phyloP scores from a whole-genome alignment of 208 protist genomes.

The Leptomonas pyrrhocoris region DNA sequence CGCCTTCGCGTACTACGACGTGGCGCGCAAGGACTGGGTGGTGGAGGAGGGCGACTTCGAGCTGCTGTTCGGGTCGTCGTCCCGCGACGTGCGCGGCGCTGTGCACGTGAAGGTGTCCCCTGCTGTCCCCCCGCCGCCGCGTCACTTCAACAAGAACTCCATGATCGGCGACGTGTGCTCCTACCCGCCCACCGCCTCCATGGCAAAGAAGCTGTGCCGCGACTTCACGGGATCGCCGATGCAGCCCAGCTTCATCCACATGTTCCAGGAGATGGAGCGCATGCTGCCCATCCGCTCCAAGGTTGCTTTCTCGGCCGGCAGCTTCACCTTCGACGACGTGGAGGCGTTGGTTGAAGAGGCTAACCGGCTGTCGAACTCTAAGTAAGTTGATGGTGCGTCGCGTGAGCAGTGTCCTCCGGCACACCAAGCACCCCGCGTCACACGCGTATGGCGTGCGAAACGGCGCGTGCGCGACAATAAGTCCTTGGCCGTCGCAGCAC shows the following conservation, averaged over 20 bases:
- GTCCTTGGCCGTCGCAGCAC: too few relatives aligned
- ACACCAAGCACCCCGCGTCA: too few relatives aligned
- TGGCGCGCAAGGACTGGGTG: constrained; percentile 13
- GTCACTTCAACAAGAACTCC: constrained; percentile 3
- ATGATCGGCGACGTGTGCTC: not conserved
- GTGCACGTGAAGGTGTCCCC: constrained; percentile 4
- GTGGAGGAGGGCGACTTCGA: constrained; percentile 12
- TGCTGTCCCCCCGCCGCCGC: not conserved
- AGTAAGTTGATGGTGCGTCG: too few relatives aligned
- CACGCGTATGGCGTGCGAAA: too few relatives aligned
- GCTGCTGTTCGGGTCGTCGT: constrained; percentile 11
- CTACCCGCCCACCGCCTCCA: not conserved
- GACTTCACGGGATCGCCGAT: not conserved
- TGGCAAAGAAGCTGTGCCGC: constrained; percentile 11
- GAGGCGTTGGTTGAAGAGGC: too few relatives aligned
- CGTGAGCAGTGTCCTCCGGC: too few relatives aligned
- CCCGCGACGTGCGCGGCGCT: constrained; percentile 6
- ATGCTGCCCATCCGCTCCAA: too few relatives aligned
- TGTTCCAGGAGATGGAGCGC: constrained; percentile 9
- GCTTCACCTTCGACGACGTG: too few relatives aligned
- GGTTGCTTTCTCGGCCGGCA: too few relatives aligned
- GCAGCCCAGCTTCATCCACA: not conserved
- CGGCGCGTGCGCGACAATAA: too few relatives aligned
- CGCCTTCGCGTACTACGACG: constrained; percentile 14
- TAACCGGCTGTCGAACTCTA: too few relatives aligned